phyloP scores from a whole-genome alignment of 129 eudicot species.

The Erigeron canadensis region DNA sequence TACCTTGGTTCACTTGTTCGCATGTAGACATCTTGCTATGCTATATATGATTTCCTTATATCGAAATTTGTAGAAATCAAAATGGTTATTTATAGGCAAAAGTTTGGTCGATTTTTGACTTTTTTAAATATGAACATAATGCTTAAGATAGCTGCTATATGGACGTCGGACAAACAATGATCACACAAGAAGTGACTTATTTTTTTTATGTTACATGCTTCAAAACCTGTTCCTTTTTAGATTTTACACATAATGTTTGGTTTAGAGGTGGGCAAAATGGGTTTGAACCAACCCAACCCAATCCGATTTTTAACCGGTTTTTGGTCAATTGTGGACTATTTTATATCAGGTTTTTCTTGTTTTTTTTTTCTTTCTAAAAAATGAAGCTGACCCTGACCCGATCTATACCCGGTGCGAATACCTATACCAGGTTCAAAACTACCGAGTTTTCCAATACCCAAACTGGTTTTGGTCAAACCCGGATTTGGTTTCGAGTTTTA shows the following conservation, averaged over 20 bases:
- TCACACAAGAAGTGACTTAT: neutral
- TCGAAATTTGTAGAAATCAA: neutral
- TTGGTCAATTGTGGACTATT: too few relatives aligned
- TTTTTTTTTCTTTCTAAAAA: too few relatives aligned
- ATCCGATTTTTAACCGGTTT: too few relatives aligned
- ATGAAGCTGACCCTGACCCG: too few relatives aligned
- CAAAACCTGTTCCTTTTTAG: neutral
- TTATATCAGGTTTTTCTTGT: too few relatives aligned
- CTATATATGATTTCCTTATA: neutral
- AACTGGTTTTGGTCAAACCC: too few relatives aligned
- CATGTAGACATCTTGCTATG: constrained; percentile 17
- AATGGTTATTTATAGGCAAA: constrained; percentile 10
- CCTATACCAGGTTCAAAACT: too few relatives aligned
- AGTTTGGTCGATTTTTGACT: neutral
- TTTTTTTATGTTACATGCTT: neutral
- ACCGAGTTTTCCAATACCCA: too few relatives aligned
- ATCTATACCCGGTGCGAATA: too few relatives aligned
- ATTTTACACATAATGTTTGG: neutral
- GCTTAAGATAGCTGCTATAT: neutral
- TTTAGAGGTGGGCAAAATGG: neutral
- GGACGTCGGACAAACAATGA: neutral
- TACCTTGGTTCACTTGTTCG: constrained; percentile 29
- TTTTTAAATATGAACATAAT: neutral
- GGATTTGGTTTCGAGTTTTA: too few relatives aligned
- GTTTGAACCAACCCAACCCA: too few relatives aligned